These are phyloP conservation scores for Kickxella alabastrina DNA, from an alignment of 192 early-diverging fungal species.

Conservation along the genomic window DNA sequence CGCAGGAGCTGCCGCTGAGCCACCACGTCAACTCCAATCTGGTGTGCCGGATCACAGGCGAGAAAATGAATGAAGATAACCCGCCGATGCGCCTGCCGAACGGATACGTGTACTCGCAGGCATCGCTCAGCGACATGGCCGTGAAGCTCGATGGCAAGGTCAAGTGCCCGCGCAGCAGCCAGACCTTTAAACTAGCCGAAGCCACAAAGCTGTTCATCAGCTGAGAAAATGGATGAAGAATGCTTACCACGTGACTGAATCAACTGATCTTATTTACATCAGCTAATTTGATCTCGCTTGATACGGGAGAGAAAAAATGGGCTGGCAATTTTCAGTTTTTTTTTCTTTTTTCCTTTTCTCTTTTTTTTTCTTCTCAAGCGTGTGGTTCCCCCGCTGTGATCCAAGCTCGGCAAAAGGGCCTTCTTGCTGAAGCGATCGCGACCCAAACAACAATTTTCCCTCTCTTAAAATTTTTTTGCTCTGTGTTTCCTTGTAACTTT, in stretches of 20 bases:
- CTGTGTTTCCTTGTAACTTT: not conserved
- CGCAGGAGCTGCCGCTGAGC: conserved; percentile 78
- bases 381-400: no score
- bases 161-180: conserved; percentile 68
- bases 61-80: conserved; percentile 96
- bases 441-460: not conserved
- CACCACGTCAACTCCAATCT: conserved; percentile 95
- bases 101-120: conserved; percentile 87
- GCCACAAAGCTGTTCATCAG: conserved; percentile 78
- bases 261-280: not conserved
- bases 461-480: not conserved
- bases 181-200: conserved; percentile 53
- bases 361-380: no score
- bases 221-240: conserved; percentile 16
- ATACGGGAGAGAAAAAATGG: not conserved
- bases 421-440: not conserved
- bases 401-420: no score
- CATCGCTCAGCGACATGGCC: conserved; percentile 70
- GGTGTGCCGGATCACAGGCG: conserved; percentile 87
- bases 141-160: conserved; percentile 61
- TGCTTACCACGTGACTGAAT: no score
- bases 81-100: conserved; percentile 94
- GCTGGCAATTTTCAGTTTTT: not conserved
- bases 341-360: not conserved
- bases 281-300: not conserved